A percentile compares a stretch with the other conserved stretches of the same genome.
Evolutionary conservation across 2,329 filamentous ascomycete genomes (phyloP).

Genomic region (Aureobasidium vineae): DNA sequence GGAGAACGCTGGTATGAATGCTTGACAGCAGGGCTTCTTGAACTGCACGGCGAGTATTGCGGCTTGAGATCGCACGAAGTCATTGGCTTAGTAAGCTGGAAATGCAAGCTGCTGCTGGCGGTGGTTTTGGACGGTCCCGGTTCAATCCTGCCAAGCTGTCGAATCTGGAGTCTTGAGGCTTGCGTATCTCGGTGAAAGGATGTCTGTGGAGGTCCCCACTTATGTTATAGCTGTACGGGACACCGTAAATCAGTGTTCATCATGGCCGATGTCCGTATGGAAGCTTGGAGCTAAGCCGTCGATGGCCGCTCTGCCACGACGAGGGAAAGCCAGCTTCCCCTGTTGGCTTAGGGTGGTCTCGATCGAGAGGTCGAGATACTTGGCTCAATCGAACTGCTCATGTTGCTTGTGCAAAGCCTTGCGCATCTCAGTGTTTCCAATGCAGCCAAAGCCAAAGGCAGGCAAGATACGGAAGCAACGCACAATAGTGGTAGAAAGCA

Average conservation of each 20-base stretch:
- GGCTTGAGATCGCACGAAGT: not conserved
- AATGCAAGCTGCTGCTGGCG: not conserved
- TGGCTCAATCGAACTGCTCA: slow-evolving; percentile 18
- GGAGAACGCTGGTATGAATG: not conserved
- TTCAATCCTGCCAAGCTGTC: not conserved
- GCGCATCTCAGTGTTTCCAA: slow-evolving; percentile 34
- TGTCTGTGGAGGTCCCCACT: too few relatives aligned
- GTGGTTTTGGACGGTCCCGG: not conserved
- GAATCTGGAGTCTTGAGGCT: not conserved
- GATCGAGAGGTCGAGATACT: not conserved
- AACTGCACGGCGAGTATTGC: not conserved
- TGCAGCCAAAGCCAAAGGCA: slow-evolving; percentile 35
- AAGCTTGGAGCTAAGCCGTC: not conserved
- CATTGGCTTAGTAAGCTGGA: not conserved
- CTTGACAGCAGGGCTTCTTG: not conserved
- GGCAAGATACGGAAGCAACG: slow-evolving; percentile 37
- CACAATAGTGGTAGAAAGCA: slow-evolving; percentile 32
- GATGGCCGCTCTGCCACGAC: not conserved
- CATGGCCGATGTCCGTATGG: not conserved
- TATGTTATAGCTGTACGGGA: not conserved
- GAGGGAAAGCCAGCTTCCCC: not conserved
- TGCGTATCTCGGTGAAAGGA: not conserved
- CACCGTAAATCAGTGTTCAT: not conserved
- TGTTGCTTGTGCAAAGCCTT: slow-evolving; percentile 20
- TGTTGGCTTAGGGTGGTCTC: not conserved